Evolutionary conservation across 495 filamentous ascomycete genomes (phyloP).

Genomic region (Podospora tetraspora): DNA sequence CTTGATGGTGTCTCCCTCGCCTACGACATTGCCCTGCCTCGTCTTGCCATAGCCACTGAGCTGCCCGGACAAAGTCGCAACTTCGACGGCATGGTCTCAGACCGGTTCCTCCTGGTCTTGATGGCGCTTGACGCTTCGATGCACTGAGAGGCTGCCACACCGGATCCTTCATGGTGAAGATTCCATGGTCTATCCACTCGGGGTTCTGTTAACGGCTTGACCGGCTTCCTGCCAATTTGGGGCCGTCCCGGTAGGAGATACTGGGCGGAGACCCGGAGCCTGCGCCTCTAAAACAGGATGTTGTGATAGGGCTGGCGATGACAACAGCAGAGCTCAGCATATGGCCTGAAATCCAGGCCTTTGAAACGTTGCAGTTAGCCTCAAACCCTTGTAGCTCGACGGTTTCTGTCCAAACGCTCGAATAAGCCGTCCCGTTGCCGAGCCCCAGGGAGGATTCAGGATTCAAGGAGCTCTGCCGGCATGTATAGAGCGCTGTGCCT

Average conservation of each 20-base stretch:
- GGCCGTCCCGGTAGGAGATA: neutral
- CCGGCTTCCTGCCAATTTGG: neutral
- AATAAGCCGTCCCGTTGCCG: neutral
- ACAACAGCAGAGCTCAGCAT: neutral
- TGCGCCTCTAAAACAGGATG: neutral
- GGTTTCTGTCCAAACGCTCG: neutral
- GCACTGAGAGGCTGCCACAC: too few relatives aligned
- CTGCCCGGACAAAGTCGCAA: neutral
- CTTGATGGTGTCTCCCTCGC: neutral
- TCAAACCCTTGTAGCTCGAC: neutral
- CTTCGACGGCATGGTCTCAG: neutral
- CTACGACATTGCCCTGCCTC: neutral
- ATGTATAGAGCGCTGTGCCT: neutral
- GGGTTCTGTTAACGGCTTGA: too few relatives aligned
- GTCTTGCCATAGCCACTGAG: neutral
- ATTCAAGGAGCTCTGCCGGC: neutral
- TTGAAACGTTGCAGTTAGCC: neutral
- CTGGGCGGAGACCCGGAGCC: neutral
- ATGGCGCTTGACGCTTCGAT: too few relatives aligned
- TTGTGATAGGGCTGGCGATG: neutral
- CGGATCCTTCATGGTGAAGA: neutral
- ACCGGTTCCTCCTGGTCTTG: neutral
- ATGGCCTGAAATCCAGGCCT: neutral
- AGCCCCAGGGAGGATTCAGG: constrained; percentile 3
- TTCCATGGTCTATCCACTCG: too few relatives aligned